Evolutionary conservation across 495 filamentous ascomycete genomes (phyloP), one percentile per base, ranked within the genome.

Genomic region (Penicillium robsamsonii): DNA sequence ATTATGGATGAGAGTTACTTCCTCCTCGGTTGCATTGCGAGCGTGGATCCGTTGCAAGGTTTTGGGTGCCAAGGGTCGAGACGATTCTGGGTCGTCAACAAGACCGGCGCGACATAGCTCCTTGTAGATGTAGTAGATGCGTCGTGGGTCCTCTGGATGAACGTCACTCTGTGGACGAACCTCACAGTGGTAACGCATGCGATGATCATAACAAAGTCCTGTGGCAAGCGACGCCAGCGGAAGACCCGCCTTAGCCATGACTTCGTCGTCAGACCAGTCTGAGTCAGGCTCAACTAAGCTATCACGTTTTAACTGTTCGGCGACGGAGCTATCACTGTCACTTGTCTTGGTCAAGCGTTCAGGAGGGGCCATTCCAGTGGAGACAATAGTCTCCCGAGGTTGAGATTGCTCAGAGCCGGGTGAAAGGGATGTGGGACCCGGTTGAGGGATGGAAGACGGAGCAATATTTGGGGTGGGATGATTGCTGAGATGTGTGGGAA

Each of bases 101-200:
- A 99, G 79, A 2, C 90, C 91, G 46, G 86, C 87, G 57, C 83
- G 75, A 62, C 86, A 90, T 49, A 99, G 84, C 20, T 85, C 88
- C 55, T 88, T 84, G 81, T 90, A 95, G 59, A 99, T 99, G 60
- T 85, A 84, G 48, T 87, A 87, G 49, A 97, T 97, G 6, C 94
- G 83, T 25, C 90, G 80, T 0, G 95, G 95, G 59, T 97, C 92
- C 71, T 99, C 94, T 1, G 95, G 94, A 59, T 99, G 94, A 54
- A 91, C 84, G 17, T 93, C 89, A 41, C 77, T 43, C 68, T 78
- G 62, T 65, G 80, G 80, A 71, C 88, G 83, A 5, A 91, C 81
- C 62, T 96, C 95, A 35, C 86, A 86, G 65, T 98, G 94, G 57
- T 88, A 86, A 50, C 91, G 89, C 94, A 98, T 98, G 18, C 92